Percentiles rank a stretch among this genome's conserved stretches.
Conservation (phyloP, 2,329 filamentous ascomycete species). For the Diaporthe australafricana region DNA sequence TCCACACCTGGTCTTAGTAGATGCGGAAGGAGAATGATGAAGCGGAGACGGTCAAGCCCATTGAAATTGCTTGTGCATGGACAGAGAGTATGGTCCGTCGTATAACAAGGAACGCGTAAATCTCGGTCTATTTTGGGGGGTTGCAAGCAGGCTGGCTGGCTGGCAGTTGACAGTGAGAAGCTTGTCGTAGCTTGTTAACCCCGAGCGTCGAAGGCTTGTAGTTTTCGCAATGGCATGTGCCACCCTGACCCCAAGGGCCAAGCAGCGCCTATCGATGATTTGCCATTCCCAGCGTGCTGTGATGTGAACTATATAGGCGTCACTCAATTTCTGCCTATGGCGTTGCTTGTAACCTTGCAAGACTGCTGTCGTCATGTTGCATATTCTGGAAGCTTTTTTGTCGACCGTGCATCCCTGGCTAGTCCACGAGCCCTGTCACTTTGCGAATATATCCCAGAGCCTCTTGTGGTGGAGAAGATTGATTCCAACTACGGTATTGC, state of each 20-base stretch:
- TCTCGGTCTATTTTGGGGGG: conserved; percentile 24
- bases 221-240: neutral
- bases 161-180: conserved; percentile 12
- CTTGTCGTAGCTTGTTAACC: conserved; percentile 3
- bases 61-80: neutral
- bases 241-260: neutral
- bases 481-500: neutral
- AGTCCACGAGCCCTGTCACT: neutral
- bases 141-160: no score
- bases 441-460: neutral
- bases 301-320: neutral
- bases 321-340: neutral
- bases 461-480: neutral
- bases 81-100: neutral
- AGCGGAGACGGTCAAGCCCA: neutral
- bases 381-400: conserved; percentile 19
- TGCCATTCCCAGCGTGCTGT: neutral
- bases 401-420: neutral
- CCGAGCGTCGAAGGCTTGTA: conserved; percentile 6
- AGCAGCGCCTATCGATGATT: conserved; percentile 1
- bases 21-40: neutral
- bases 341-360: conserved; percentile 5
- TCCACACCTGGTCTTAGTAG: neutral
- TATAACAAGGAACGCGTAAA: neutral
- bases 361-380: conserved; percentile 33